Conservation (phyloP, 2,329 filamentous ascomycete genomes). For the Neurospora sp. region DNA sequence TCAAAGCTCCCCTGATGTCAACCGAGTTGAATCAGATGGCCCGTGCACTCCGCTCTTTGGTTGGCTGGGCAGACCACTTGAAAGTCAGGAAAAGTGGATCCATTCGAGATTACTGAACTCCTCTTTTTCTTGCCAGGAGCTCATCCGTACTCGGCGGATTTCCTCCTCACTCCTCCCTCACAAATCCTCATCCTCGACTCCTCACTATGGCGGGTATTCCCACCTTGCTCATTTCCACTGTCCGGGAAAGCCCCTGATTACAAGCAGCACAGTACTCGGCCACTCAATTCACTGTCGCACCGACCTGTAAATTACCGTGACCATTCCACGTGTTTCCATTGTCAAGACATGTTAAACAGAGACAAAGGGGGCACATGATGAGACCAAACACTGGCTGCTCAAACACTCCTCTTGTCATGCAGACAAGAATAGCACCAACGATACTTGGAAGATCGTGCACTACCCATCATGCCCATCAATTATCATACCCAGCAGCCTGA, state of each 20-base stretch:
- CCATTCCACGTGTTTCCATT: background rate
- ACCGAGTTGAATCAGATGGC: background rate
- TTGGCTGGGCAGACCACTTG: background rate
- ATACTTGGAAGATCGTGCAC: background rate
- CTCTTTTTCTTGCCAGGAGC: background rate
- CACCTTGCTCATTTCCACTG: background rate
- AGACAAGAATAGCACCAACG: background rate
- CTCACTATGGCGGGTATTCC: background rate
- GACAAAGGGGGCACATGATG: background rate
- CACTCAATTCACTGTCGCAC: background rate
- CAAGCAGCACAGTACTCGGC: background rate
- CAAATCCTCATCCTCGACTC: background rate
- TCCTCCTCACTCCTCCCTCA: background rate
- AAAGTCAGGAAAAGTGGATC: background rate
- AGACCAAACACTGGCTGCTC: background rate
- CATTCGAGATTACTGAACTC: background rate
- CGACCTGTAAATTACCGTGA: background rate
- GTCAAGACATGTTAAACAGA: background rate
- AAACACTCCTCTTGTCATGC: background rate
- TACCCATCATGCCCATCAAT: background rate
- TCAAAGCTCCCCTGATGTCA: background rate
- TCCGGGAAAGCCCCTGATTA: background rate
- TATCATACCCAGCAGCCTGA: background rate
- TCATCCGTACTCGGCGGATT: background rate
- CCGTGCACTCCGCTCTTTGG: background rate